Base-by-base conservation (phyloP, 306 rosid genomes). In the Glycine soja region DNA sequence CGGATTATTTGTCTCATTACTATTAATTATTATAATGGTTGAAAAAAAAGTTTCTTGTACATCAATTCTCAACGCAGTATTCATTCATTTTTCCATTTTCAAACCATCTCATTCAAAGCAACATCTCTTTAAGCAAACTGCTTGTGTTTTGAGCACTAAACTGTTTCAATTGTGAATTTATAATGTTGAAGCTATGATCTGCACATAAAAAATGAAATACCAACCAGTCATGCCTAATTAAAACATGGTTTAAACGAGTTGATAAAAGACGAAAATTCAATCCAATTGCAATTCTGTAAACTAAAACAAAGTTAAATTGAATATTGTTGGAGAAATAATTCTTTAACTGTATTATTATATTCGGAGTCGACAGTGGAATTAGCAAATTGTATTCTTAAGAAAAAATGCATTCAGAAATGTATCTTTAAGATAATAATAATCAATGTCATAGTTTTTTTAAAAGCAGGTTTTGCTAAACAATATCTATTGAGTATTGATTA, bases 61-160 rank as follows among this genome's bases (percentile, higher is more conserved):
- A 66, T 42, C 6, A 66, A 38, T 66, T 66, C 72, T 66, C 70
- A 62, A 65, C 50, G 16, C 50, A 14, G 11, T 36, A 38, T 65
- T 65, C 50, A 65, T 65, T 12, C 16, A 10, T 59, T 12, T 30
- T 62, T 5, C 7, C 65, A 8, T 59, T 59, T 59, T 24, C 40
- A 19, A 59, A 59, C 63, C 63, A 57, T 57, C 36, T 57, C 63
- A 18, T 18, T 61, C 67, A 62, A 62, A 62, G 45, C 46, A 62
- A 19, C 7, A 7, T 24, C 14, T 19, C 14, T 59, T 51, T 12
- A 16, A 51, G 3, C 58, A 51, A 24, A 51, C 13, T 51, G 57
- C 16, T 13, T 13, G 7, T 51, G 8, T 5, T 53, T 53, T 14
- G 58, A 9, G 3, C 9, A 15, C 18, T 8, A 57, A 18, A 57